Base-by-base conservation (phyloP, 2,329 filamentous ascomycete genomes). In the Xylaria sp. region DNA sequence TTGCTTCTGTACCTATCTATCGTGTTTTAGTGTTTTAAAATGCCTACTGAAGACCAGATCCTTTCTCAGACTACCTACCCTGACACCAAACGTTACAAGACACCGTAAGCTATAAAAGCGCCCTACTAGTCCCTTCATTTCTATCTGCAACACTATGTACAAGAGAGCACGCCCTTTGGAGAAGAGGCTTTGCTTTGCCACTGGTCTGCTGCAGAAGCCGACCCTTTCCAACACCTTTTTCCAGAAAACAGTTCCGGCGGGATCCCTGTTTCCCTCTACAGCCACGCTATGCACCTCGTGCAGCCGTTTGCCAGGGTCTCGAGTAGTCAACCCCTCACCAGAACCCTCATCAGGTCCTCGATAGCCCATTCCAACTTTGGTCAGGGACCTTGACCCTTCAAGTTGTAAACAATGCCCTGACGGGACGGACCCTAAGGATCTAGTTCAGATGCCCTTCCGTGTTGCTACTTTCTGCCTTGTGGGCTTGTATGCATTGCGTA, bases 221-320 rank as follows among this genome's bases (percentile, higher is more conserved):
- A 17, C 28, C 49, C 45, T 49, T 55, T 51, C 45, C 28, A 5
- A 31, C 28, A 31, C 28, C 9, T 45, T 55, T 55, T 61, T 58
- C 54, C 49, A 64, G 54, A 47, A 64, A 50, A 46, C 54, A 45
- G 31, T 55, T 45, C 42, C 40, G 23, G n/a, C n/a, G 17, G 6
- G 23, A 58, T 47, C 62, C 62, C 49, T 64, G 54, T 33, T 43
- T 19, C 23, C 35, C 40, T n/a, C 52, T 23, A 59, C 51, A 33
- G 43, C 33, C 23, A 54, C 40, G 21, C 21, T 46, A 57, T 64
- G 58, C 62, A 62, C 58, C 58, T 37, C 51, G 43, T 62, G 54
- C 62, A 54, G 49, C 50, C 37, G 58, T 35, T 58, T 61, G 58
- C 62, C 62, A n/a, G 53, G 58, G 54, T 61, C 58, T 61, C 37